Conservation (phyloP, 257 asterid genomes). For the Paulownia fortunei region DNA sequence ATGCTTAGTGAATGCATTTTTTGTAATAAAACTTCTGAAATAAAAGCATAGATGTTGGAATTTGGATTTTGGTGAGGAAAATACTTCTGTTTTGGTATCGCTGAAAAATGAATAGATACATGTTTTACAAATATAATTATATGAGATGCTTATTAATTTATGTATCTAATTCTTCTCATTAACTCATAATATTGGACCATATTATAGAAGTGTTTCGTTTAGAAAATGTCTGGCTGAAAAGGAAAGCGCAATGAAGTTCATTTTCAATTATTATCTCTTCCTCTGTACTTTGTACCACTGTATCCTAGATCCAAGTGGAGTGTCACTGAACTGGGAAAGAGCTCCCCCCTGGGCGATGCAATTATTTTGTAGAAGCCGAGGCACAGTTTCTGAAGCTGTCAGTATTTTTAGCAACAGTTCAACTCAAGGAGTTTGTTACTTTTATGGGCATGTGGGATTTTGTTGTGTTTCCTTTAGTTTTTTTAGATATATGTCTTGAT, state of each 20-base stretch:
- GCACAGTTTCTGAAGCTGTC: neutral
- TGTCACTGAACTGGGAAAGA: neutral
- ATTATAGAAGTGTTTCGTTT: neutral
- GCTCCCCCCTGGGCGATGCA: neutral
- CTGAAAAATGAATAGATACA: neutral
- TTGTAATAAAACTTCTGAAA: neutral
- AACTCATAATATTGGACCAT: neutral
- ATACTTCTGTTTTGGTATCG: neutral
- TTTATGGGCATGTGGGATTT: neutral
- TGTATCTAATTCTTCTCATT: neutral
- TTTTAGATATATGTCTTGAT: neutral
- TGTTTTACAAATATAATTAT: neutral
- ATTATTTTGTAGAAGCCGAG: neutral
- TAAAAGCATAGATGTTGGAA: neutral
- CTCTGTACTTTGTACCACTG: neutral
- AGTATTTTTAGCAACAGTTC: neutral
- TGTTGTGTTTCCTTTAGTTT: neutral
- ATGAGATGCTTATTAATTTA: constrained; percentile 2
- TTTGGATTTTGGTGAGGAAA: neutral
- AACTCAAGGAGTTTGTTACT: neutral
- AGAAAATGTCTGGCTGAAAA: neutral
- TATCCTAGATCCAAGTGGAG: neutral
- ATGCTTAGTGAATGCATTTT: neutral
- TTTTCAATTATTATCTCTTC: neutral
- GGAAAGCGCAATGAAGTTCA: neutral